Base-by-base conservation (phyloP, 2,329 filamentous ascomycete genomes). In the Verticillium longisporum region DNA sequence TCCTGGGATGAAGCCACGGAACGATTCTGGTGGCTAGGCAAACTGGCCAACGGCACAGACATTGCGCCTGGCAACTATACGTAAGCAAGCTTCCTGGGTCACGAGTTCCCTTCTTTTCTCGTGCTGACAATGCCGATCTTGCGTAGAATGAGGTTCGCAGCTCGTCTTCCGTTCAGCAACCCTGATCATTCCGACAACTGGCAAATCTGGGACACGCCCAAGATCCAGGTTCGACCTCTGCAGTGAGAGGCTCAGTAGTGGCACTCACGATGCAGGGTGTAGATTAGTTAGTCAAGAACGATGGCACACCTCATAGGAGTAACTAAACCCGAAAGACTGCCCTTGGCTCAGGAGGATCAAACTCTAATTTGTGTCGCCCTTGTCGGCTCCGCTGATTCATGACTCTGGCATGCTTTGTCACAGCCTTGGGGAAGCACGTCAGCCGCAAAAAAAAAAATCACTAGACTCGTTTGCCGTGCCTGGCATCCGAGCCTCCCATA, bases 1-100 rank as follows among this genome's bases (percentile, higher is more conserved):
- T 60, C 60, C 3, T 64, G 61, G 56, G 53, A 62, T 11, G 56
- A 62, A 33, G 50, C 57, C 38, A 60, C 56, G 5, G 58, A 64
- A 15, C 61, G 60, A 4, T 68, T 66, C 36, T 69, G 65, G 66
- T 71, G 70, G 70, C 62, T 71, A 5, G 70, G 70, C 7, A 67
- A 67, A 56, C 26, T 72, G 26, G 65, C 66, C 0, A 71, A 71
- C 31, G 69, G 69, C 2, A 65, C 60, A n/a, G 64, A 66, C 36
- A 70, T 71, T 21, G 63, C 58, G 18, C 65, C 65, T 3, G 69
- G 70, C 21, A 66, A 64, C 31, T 72, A 72, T 33, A 59, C 45
- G 45, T 50, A 26, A 21, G 45, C 3, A 13, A 10, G 2, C 34
- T 13, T 10, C 34, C 9, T 36, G 34, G 59, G 2, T 3, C 34